Percentiles rank a stretch among this genome's conserved stretches.
phyloP scores from a whole-genome alignment of 1,284 basidiomycete species.

The Cutaneotrichosporon mucoides region DNA sequence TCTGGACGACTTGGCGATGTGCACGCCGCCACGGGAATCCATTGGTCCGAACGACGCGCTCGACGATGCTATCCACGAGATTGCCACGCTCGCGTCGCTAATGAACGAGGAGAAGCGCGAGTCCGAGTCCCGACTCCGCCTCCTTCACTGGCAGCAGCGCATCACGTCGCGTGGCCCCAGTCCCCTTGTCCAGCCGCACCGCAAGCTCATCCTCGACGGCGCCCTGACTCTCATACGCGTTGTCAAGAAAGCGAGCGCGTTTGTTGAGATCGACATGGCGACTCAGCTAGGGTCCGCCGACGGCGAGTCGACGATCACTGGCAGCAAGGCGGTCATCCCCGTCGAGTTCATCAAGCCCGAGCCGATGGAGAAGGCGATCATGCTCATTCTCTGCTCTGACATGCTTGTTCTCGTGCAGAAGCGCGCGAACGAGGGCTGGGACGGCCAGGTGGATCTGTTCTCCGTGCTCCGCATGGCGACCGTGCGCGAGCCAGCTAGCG shows the following conservation, averaged over 20 bases:
- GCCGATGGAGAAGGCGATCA: slow-evolving; percentile 42
- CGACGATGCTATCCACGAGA: slow-evolving; percentile 76
- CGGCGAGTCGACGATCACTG: slow-evolving; percentile 42
- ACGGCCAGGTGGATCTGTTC: slow-evolving; percentile 76
- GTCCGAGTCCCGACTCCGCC: slow-evolving; percentile 77
- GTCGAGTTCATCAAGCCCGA: slow-evolving; percentile 72
- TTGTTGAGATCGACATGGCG: slow-evolving; percentile 62
- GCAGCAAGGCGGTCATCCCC: slow-evolving; percentile 64
- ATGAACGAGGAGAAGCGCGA: slow-evolving; percentile 98
- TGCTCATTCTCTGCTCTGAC: slow-evolving; percentile 61
- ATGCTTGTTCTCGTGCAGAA: slow-evolving; percentile 78
- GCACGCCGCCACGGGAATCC: slow-evolving; percentile 72
- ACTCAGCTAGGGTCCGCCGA: slow-evolving; percentile 17
- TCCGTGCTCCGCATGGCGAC: slow-evolving; percentile 90
- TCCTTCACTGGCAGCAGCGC: slow-evolving; percentile 84
- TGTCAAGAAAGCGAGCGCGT: slow-evolving; percentile 80
- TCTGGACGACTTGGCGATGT: slow-evolving; percentile 77
- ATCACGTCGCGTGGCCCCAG: slow-evolving; percentile 89
- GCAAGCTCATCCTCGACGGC: slow-evolving; percentile 87
- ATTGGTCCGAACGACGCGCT: slow-evolving; percentile 67
- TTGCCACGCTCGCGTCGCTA: slow-evolving; percentile 77
- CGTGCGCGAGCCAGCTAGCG: slow-evolving; percentile 78
- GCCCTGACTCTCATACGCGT: slow-evolving; percentile 75
- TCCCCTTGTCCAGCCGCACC: slow-evolving; percentile 95
- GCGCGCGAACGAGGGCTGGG: slow-evolving; percentile 66